Evolutionary conservation across 73 alveolate genomes (phyloP).

Genomic region (Paramecium biaurelia): DNA sequence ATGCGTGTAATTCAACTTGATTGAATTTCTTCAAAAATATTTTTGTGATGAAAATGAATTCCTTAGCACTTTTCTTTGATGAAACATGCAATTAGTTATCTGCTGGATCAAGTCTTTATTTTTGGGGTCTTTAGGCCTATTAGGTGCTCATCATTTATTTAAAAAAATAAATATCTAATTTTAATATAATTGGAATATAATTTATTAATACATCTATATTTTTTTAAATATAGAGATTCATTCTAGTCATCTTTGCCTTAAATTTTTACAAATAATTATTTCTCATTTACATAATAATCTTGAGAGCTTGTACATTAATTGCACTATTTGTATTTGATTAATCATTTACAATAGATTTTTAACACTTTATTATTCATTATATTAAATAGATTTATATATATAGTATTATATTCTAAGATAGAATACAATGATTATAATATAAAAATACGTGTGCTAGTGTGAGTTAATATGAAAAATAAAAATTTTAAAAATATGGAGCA

Average conservation of each 20-base stretch:
- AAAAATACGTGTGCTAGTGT: neutral
- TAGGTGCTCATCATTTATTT: constrained; percentile 29
- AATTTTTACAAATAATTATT: neutral
- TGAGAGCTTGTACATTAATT: too few relatives aligned
- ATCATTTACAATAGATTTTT: too few relatives aligned
- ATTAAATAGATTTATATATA: too few relatives aligned
- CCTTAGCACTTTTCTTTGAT: constrained; percentile 38
- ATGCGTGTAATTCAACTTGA: constrained; percentile 31
- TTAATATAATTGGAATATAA: neutral
- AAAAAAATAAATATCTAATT: constrained; percentile 36
- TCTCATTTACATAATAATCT: neutral
- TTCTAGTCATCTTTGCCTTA: neutral
- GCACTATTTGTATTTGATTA: too few relatives aligned
- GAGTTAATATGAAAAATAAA: neutral
- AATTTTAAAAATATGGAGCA: constrained; percentile 37
- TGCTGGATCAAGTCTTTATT: constrained; percentile 19
- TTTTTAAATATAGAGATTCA: neutral
- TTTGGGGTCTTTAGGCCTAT: neutral
- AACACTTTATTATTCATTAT: too few relatives aligned
- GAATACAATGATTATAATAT: neutral
- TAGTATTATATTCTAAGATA: neutral
- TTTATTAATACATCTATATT: neutral
- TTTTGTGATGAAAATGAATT: constrained; percentile 39
- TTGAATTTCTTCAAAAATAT: constrained; percentile 44
- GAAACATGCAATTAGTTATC: constrained; percentile 15